These are phyloP conservation scores for Mallotus japonicus DNA, from an alignment of 441 rosid species.

Conservation along the genomic window DNA sequence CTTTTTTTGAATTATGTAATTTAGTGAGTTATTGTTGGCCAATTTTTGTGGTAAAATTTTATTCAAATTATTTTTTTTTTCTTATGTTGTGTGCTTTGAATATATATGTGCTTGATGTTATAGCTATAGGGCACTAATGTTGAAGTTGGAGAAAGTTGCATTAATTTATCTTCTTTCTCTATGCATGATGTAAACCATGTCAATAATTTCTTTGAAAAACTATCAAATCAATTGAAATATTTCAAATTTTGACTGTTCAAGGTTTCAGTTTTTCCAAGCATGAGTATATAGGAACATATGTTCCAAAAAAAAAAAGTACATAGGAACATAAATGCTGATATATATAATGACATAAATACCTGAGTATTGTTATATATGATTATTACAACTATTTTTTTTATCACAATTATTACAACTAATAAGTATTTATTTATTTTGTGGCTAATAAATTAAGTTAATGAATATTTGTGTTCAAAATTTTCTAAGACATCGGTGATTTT, in stretches of 20 bases:
- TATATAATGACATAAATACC: no score
- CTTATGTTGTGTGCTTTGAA: not conserved
- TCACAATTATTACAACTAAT: no score
- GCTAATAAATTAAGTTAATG: no score
- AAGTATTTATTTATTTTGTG: no score
- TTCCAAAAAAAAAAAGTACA: no score
- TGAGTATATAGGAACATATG: no score
- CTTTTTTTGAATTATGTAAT: not conserved
- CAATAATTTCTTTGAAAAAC: not conserved
- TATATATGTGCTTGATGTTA: not conserved
- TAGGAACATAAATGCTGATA: no score
- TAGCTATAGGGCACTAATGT: not conserved
- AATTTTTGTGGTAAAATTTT: no score
- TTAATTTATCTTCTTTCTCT: not conserved
- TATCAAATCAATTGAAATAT: not conserved
- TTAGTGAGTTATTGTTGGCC: no score
- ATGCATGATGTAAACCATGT: not conserved
- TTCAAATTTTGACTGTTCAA: not conserved
- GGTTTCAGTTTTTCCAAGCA: not conserved
- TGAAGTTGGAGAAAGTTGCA: not conserved
- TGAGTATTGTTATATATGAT: no score
- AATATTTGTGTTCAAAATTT: not conserved
- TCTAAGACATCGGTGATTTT: not conserved
- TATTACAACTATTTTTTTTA: no score
- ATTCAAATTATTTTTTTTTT: no score